Percentiles rank a stretch among this genome's conserved stretches.
These are phyloP conservation scores for Aspergillus ochraceus DNA, from an alignment of 2,329 filamentous ascomycete species.

Conservation along the genomic window DNA sequence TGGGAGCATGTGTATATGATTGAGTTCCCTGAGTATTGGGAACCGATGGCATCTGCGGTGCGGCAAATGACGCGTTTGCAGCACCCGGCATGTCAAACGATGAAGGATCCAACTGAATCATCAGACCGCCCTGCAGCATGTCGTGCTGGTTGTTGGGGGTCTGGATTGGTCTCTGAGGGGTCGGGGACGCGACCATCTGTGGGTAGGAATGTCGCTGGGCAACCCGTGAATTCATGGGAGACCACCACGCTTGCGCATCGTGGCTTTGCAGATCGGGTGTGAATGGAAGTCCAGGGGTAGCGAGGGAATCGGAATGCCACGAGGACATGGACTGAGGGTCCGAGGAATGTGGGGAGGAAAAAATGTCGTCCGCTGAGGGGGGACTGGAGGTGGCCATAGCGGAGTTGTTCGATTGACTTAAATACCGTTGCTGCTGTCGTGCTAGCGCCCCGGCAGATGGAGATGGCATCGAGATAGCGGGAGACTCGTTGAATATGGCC, in stretches of 20 bases:
- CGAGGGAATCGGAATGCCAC: constrained; percentile 43
- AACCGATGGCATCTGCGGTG: constrained; percentile 23
- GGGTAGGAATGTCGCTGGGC: constrained; percentile 40
- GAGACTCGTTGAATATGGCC: constrained; percentile 33
- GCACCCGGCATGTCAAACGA: constrained; percentile 34
- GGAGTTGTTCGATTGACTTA: constrained; percentile 30
- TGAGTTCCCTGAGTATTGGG: constrained; percentile 15
- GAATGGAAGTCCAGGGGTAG: constrained; percentile 37
- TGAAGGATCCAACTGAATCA: constrained; percentile 40
- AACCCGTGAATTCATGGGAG: constrained; percentile 35
- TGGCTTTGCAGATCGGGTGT: constrained; percentile 40
- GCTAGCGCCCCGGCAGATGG: constrained; percentile 29
- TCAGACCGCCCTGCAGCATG: constrained; percentile 40
- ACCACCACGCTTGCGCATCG: constrained; percentile 44
- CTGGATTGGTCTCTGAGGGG: constrained; percentile 34
- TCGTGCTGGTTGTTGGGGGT: constrained; percentile 30
- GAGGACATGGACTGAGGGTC: constrained; percentile 40
- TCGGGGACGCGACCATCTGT: constrained; percentile 33
- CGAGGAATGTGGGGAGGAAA: constrained; percentile 41
- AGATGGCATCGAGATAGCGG: constrained; percentile 35
- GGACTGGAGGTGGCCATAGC: constrained; percentile 34
- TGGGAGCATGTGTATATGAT: constrained; percentile 18
- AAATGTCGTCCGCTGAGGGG: constrained; percentile 39
- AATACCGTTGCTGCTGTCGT: constrained; percentile 34
- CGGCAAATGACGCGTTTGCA: constrained; percentile 29